Base-by-base conservation (phyloP, 163 green algal genomes). In the Picocystis sp. region DNA sequence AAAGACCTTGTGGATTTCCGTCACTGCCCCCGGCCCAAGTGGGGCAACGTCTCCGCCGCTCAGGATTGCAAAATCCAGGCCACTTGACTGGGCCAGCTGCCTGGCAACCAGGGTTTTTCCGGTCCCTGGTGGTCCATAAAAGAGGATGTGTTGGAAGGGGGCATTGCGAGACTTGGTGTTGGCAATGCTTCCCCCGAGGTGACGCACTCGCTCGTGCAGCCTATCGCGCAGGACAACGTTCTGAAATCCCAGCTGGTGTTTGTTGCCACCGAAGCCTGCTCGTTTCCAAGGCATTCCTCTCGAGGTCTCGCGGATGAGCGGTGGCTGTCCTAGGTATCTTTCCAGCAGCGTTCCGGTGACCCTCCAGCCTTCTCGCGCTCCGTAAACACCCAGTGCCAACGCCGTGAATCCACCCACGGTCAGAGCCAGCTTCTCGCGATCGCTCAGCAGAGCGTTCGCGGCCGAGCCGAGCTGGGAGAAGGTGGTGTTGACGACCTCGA, bases 61-160 rank as follows among this genome's bases (percentile, higher is more conserved):
- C 72, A 99, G 87, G 62, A 99, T 92, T 6, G 91, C 91, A 55
- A 97, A 99, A 66, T 99, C 89, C 57, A 99, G 70, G 25, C 91
- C 91, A 8, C 69, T 50, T 3, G 19, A 55, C 9, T 78, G 72
- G 2, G 90, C 90, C 47, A 98, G 74, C 53, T 88, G 73, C 77
- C 93, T 94, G 51, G 90, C 90, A 0, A 82, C 90, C 81, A 99
- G 84, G 14, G 87, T 96, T 74, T 99, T 99, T 49, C 90, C 88
- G 11, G 89, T 96, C 43, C 86, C 85, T 23, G 84, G 79, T 5
- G 81, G 82, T 1, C 81, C 90, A 55, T 97, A 94, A 64, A 97
- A 94, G n/a, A 99, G 73, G 79, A 96, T 93, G 71, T 99, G 89
- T 17, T 88, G 68, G 77, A 95, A 97, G 24, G 90, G 88, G 1